phyloP scores from a whole-genome alignment of 2,329 filamentous ascomycete species.

The Didymella exigua region DNA sequence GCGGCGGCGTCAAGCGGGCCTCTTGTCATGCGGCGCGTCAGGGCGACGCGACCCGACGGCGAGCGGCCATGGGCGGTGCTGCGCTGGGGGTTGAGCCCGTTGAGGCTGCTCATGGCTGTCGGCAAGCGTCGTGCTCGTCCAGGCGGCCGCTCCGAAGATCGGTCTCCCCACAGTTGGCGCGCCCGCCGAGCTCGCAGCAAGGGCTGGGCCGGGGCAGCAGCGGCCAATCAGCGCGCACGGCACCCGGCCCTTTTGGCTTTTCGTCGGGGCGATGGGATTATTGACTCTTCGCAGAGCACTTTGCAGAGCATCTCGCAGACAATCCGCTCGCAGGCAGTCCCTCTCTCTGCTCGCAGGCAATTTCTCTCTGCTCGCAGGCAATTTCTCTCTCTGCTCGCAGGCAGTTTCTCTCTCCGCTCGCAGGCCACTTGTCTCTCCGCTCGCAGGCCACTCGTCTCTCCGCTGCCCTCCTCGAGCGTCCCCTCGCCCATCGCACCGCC shows the following conservation, averaged over 20 bases:
- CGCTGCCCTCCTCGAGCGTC: too few species aligned
- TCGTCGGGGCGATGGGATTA: neutral
- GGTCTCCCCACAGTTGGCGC: neutral
- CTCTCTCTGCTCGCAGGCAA: too few species aligned
- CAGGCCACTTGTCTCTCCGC: too few species aligned
- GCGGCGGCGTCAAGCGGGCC: conserved; percentile 72
- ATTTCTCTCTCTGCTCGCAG: too few species aligned
- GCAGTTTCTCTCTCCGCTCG: too few species aligned
- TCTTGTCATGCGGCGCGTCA: conserved; percentile 73
- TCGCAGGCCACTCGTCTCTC: too few species aligned
- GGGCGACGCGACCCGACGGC: conserved; percentile 54
- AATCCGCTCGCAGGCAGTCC: too few species aligned
- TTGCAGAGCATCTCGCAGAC: too few species aligned
- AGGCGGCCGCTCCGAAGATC: neutral
- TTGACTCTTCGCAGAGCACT: conserved; percentile 12
- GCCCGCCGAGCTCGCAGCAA: neutral
- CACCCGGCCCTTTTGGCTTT: neutral
- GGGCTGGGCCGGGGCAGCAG: neutral
- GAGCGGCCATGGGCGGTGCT: conserved; percentile 38
- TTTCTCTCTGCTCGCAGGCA: too few species aligned
- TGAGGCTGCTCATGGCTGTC: conserved; percentile 19
- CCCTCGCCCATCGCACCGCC: neutral
- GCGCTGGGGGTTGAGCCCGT: conserved; percentile 16
- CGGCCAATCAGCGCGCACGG: neutral
- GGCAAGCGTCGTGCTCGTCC: neutral